Base-by-base conservation (phyloP, 306 rosid species). In the Quercus suber region DNA sequence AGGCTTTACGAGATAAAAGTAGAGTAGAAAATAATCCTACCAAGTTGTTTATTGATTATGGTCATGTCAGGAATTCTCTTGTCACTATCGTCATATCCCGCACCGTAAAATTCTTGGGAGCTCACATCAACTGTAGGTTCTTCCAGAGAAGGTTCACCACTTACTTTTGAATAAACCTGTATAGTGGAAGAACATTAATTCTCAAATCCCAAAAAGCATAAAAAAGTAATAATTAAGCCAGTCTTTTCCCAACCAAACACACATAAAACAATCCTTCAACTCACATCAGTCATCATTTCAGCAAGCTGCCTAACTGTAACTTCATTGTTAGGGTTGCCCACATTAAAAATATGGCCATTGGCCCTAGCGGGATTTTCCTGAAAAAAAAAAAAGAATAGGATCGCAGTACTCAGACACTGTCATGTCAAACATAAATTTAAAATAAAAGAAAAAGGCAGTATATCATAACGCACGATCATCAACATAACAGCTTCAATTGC, bases 31-130 rank as follows among this genome's bases (percentile, higher is more conserved):
- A 33, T 13, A 76, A 35, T 64, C 30, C 27, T 92, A 94, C 98
- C 98, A 51, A 94, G 97, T 70, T 94, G 98, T 80, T 55, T 90
- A 76, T 92, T 89, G 81, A 94, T 94, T 57, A 94, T 92, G 86
- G 97, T 88, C 98, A 94, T 94, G 89, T 92, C 97, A 0, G 97
- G 98, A 82, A 94, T 94, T 88, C 98, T 88, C 90, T 92, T 94
- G 77, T 94, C 97, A 30, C 98, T 92, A 28, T 94, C 98, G 58
- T 94, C 98, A 4, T 94, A 94, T 28, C 98, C 98, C 74, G 85
- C 96, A 12, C 98, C 98, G 9, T 94, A 94, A 71, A 94, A 94
- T 86, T 94, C 98, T 83, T 89, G 80, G 57, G 98, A 94, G 92
- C 90, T 92, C 49, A 94, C 88, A 82, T 94, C 97, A 2, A 94